Base-by-base conservation (phyloP, 306 rosid genomes). In the Trifolium subterraneum region DNA sequence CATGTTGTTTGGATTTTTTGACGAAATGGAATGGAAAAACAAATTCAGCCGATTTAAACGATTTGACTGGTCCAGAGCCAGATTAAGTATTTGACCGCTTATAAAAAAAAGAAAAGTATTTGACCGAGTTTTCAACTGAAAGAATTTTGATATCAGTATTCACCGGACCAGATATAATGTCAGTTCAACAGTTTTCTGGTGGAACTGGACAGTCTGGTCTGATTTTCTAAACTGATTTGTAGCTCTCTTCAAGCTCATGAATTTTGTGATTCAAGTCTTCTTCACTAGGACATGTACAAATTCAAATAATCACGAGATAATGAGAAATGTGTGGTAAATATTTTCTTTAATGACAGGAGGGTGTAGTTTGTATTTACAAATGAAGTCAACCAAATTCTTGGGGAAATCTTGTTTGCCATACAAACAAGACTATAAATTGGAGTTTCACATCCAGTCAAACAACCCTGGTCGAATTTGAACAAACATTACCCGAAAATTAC, bases 401-500 rank as follows among this genome's bases (percentile, higher is more conserved):
- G 50, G 22, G 70, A 42, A 59, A 70, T 70, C 73, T 50, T 29
- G 10, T 58, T 35, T 10, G 15, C 16, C 15, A 6, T 41, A 68
- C 35, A 13, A 35, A 58, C 33, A 54, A 56, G 31, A 33, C 19
- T 70, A 68, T 33, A n/a, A 68, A 50, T 22, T 35, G 41, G 65
- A 52, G 64, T 51, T 52, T 36, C 66, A 27, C 35, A 50, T 58
- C 61, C 13, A 45, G 10, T 58, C 47, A 12, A 35, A 69, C 6
- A 45, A 56, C 29, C 18, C 10, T 38, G 44, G 7, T 12, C 16
- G 13, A 41, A 65, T 41, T 41, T 47, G 77, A 63, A 36, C 54
- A 79, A 68, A 55, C 36, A 69, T 68, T 59, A 78, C 51, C 35
- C 27, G 1, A 9, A 75, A 33, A 70, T 68, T 78, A 84, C 98